Base-by-base conservation (phyloP, 805 yeast genomes). In the Yarrowia deformans region DNA sequence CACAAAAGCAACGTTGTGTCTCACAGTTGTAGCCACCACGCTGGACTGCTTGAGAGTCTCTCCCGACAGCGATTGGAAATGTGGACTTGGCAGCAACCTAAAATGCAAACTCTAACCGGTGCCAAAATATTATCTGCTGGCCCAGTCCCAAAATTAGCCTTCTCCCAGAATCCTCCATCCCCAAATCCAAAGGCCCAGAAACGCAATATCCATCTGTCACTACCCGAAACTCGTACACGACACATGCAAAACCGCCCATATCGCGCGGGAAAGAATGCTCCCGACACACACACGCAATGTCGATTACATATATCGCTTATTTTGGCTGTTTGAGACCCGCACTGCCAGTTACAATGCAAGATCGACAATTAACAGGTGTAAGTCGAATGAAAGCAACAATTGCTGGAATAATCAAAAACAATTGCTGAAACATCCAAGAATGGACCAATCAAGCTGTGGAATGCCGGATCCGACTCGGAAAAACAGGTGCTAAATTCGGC, bases 61-160 rank as follows among this genome's bases (percentile, higher is more conserved):
- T 34, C 23, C 35, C 37, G 54, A 49, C 55, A 40, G 39, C 10
- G 55, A 50, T 34, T 48, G 52, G 52, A 29, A 39, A 39, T 39
- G 13, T 39, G 16, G 16, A 10, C 45, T 49, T 49, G 37, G 54
- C 14, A 9, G 8, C 16, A 52, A 52, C 56, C 42, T 18, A 35
- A 35, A 16, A 12, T n/a, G 9, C 2, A 8, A 54, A 54, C 58
- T 37, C 58, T 54, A 54, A 18, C 1, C 32, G 1, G 18, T 37
- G 32, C 58, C 58, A 37, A 54, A 50, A 54, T 54, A 54, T 54
- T 54, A 54, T 54, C 43, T 35, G 29, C 29, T 23, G 29, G 29
- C 29, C 29, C 2, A 32, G 56, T 42, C n/a, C 43, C 14, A 7
- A 40, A 40, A 42, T 50, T 9, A 34, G 10, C 55, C 9, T 48